Evolutionary conservation across 2,329 filamentous ascomycete species (phyloP).

Genomic region (Epichloe sylvatica): DNA sequence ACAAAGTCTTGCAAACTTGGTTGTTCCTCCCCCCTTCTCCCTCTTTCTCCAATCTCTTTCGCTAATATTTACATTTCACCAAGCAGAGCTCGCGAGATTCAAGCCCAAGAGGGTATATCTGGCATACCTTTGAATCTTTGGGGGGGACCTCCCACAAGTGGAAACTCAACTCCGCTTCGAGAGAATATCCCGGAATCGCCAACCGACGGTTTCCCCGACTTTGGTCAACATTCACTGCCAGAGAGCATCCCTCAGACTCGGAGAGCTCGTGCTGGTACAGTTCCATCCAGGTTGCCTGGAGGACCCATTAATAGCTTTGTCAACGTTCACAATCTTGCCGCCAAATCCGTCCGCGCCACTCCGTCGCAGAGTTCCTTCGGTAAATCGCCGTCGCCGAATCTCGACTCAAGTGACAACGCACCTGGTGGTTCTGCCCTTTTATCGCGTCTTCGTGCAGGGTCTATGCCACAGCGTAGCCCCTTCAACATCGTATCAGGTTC

Average conservation of each 20-base stretch:
- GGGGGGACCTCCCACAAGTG: slow-evolving; percentile 96
- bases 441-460: slow-evolving; percentile 78
- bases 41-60: background rate
- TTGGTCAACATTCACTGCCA: slow-evolving; percentile 56
- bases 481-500: slow-evolving; percentile 43
- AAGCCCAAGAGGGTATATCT: slow-evolving; percentile 81
- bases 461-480: slow-evolving; percentile 78
- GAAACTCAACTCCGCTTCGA: slow-evolving; percentile 86
- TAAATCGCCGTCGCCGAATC: slow-evolving; percentile 48
- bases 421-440: slow-evolving; percentile 57
- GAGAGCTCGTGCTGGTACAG: slow-evolving; percentile 79
- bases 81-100: slow-evolving; percentile 82
- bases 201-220: slow-evolving; percentile 88
- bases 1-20: background rate
- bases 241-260: slow-evolving; percentile 54
- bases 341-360: slow-evolving; percentile 72
- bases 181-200: slow-evolving; percentile 97
- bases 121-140: slow-evolving; percentile 59
- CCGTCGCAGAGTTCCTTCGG: slow-evolving; percentile 74
- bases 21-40: background rate
- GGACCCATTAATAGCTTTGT: slow-evolving; percentile 47
- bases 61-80: background rate
- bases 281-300: slow-evolving; percentile 87
- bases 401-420: slow-evolving; percentile 32
- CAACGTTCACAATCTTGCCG: slow-evolving; percentile 42